phyloP scores from a whole-genome alignment of 306 rosid genomes.

The Ormosia emarginata region DNA sequence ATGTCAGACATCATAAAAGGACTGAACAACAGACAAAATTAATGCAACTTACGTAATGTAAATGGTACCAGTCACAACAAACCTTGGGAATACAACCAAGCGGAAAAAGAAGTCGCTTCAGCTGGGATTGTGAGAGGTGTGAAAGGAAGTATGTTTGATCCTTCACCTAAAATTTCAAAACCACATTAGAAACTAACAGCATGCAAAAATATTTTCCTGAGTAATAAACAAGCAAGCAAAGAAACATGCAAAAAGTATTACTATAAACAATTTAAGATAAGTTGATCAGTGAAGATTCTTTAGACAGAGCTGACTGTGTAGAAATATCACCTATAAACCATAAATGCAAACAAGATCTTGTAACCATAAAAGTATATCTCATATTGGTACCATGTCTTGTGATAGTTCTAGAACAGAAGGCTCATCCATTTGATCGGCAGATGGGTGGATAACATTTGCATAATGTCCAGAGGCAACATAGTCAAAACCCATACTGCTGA shows the following conservation, averaged over 20 bases:
- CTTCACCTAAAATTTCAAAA: slow-evolving; percentile 62
- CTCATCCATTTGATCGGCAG: slow-evolving; percentile 35
- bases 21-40: not conserved
- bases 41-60: not conserved
- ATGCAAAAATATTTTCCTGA: not conserved
- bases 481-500: slow-evolving; percentile 68
- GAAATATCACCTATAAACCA: slow-evolving; percentile 19
- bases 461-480: slow-evolving; percentile 96
- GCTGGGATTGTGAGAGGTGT: slow-evolving; percentile 83
- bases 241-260: slow-evolving; percentile 6
- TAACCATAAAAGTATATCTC: not conserved
- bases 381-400: slow-evolving; percentile 66
- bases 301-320: not conserved
- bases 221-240: not conserved
- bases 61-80: slow-evolving; percentile 29
- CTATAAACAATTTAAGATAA: not conserved
- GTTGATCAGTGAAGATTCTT: slow-evolving; percentile 15
- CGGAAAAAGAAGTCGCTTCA: slow-evolving; percentile 74
- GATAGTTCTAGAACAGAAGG: slow-evolving; percentile 68
- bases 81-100: slow-evolving; percentile 91
- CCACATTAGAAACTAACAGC: slow-evolving; percentile 18
- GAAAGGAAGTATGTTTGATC: slow-evolving; percentile 97
- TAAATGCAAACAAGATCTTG: slow-evolving; percentile 3
- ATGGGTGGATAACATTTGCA: slow-evolving; percentile 75
- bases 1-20: not conserved